Base-by-base conservation (phyloP, 257 asterid species). In the Solanum megistacrolobum region DNA sequence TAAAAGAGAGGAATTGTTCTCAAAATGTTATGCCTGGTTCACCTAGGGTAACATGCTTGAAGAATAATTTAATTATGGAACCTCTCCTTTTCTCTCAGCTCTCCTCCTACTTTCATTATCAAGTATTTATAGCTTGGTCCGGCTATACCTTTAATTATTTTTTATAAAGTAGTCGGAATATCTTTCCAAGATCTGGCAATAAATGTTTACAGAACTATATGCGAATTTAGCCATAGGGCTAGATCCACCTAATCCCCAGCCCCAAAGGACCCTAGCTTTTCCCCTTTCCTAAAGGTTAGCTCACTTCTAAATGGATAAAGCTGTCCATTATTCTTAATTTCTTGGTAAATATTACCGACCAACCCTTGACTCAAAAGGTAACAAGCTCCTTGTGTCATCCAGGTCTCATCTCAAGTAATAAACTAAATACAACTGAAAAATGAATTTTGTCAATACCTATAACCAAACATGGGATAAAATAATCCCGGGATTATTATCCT, bases 371-470 rank as follows among this genome's bases (percentile, higher is more conserved):
- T 27, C 41, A 46, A 81, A 81, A 81, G 18, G 68, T 46, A 81
- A 46, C 85, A 27, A 81, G 68, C 85, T 81, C 27, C 68, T 18
- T 46, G 41, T 29, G 29, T 46, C 27, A 43, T 81, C 18, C 36
- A 29, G 85, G 36, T 81, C 27, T 81, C 21, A 8, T 48, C 41
- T 46, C 85, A 46, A 35, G 85, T 5, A 46, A 81, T 46, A 46
- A 81, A 46, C 85, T 18, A 81, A 78, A 81, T 46, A 27, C 68
- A 27, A 27, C 41, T 46, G 6, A 72, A 55, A 55, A 85, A 41
- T 52, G 83, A 73, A 87, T 82, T 52, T 89, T 46, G 46, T 83
- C 94, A 94, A 89, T 90, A 87, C 75, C 36, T 68, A 68, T 68
- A 13, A 68, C 36, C 36, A 68, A 68, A 29, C 35, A 16, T 68